phyloP scores from a whole-genome alignment of 352 stramenopile species.

The Aphanomyces astaci region DNA sequence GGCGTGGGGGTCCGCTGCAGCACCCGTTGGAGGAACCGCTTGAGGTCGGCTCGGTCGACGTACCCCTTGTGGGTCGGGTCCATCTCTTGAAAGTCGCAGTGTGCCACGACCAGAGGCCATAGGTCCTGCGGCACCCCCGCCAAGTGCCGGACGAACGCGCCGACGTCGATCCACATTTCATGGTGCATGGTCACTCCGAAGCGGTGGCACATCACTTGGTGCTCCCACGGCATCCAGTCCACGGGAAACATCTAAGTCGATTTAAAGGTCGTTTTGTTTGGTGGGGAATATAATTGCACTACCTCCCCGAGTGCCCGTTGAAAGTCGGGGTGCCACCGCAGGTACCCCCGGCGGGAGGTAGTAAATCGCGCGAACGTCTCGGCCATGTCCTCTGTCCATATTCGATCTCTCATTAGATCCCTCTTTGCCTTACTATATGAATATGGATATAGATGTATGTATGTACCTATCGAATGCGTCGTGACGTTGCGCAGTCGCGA shows the following conservation, averaged over 20 bases:
- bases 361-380: not conserved
- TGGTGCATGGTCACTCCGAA: constrained; percentile 2
- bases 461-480: not conserved
- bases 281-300: not conserved
- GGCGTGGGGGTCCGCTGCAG: not conserved
- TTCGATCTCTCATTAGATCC: no score
- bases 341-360: not conserved
- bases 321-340: constrained; percentile 6
- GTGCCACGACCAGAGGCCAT: not conserved
- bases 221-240: constrained; percentile 9
- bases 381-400: not conserved
- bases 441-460: not conserved
- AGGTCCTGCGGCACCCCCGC: not conserved
- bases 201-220: constrained; percentile 5
- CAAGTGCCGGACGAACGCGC: not conserved
- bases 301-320: not conserved
- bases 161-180: constrained; percentile 5
- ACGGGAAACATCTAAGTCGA: constrained; percentile 3
- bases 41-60: not conserved
- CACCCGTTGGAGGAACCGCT: not conserved
- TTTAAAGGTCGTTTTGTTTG: no score
- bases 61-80: constrained; percentile 1
- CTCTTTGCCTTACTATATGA: no score
- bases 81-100: constrained; percentile 5
- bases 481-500: not conserved